Base-by-base conservation (phyloP, 345 rosid species). In the Erysimum cheiranthoides region DNA sequence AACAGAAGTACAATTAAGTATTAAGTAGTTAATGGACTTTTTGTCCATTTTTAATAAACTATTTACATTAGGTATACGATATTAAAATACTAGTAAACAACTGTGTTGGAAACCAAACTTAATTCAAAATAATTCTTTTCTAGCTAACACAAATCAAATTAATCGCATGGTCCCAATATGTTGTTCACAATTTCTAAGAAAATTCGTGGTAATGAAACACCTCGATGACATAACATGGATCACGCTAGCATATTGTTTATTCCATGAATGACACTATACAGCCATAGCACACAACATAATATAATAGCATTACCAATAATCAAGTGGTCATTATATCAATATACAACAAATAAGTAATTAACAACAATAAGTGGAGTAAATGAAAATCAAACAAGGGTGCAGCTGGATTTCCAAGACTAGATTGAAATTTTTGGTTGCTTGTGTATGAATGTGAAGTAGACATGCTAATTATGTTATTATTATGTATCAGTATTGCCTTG, bases 191-290 rank as follows among this genome's bases (percentile, higher is more conserved):
- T 40, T 77, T 77, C 73, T 71, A 71, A 57, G 81, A 62, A 77
- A 71, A 66, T 77, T 71, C 63, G 81, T 65, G 81, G 77, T 71
- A 71, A 65, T 50, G 68, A 77, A 66, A 59, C 75, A 71, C 76
- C 73, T 77, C 73, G 81, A 77, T 49, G 80, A 77, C 65, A 49
- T 77, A 65, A 71, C 76, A 77, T 39, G 61, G 73, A 77, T 77
- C 62, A 76, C 66, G 75, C 75, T 54, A 70, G 9, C 66, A 28
- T 65, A 31, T 71, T 71, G 46, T 71, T 71, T 77, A 65, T 77
- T 71, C 39, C 50, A 5, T 51, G 50, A 12, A 7, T 31, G 64
- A 17, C 40, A 68, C 52, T 47, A 32, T 5, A n/a, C 43, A 73
- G 52, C 68, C 11, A 16, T 39, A 38, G 8, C 50, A 63, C 58